These are phyloP conservation scores for Wickerhamiella parazyma DNA, from an alignment of 805 yeast species.

Conservation along the genomic window DNA sequence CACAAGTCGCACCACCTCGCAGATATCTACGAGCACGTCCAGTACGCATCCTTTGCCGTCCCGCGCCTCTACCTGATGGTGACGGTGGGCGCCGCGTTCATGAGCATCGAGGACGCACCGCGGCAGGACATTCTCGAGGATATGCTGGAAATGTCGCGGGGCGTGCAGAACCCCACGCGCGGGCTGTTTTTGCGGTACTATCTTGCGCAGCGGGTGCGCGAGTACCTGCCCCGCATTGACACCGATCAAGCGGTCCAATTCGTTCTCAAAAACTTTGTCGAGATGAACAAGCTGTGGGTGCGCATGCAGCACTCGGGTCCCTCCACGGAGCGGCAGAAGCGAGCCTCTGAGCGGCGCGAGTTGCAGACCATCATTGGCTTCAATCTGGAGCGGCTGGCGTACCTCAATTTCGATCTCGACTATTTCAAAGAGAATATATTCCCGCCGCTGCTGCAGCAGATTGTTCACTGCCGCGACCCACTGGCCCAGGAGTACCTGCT, in stretches of 20 bases:
- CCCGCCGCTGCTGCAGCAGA: constrained; percentile 76
- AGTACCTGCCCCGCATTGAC: constrained; percentile 34
- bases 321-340: constrained; percentile 58
- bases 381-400: constrained; percentile 77
- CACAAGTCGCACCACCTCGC: constrained; percentile 65
- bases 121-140: constrained; percentile 79
- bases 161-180: constrained; percentile 88
- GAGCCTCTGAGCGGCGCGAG: constrained; percentile 72
- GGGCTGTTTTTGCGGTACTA: constrained; percentile 86
- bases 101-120: constrained; percentile 67
- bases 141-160: constrained; percentile 95
- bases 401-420: constrained; percentile 55
- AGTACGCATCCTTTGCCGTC: constrained; percentile 79
- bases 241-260: constrained; percentile 60
- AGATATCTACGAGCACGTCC: constrained; percentile 87
- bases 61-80: constrained; percentile 92
- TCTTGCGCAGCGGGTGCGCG: constrained; percentile 69
- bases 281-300: constrained; percentile 98
- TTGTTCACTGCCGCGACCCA: constrained; percentile 80
- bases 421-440: constrained; percentile 39
- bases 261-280: constrained; percentile 75
- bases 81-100: constrained; percentile 82
- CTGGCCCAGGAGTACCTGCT: constrained; percentile 85
- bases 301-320: constrained; percentile 93
- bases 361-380: constrained; percentile 86